Conservation (phyloP, 2,329 filamentous ascomycete genomes). For the Cordyceps militaris region DNA sequence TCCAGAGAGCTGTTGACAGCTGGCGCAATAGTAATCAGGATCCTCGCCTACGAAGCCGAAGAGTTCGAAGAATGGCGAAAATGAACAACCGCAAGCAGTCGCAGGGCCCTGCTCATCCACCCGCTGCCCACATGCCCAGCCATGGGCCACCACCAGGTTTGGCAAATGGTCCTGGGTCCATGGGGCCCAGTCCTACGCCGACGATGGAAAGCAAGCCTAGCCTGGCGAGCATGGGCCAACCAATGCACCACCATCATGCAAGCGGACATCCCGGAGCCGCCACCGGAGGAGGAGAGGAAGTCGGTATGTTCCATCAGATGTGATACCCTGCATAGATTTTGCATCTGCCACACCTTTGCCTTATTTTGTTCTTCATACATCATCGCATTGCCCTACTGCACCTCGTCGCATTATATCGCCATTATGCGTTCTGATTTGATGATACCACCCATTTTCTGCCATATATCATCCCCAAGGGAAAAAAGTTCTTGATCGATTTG, state of each 20-base stretch:
- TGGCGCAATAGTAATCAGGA: constrained; percentile 99
- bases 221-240: constrained; percentile 58
- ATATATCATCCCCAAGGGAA: constrained; percentile 13
- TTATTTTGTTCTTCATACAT: constrained; percentile 11
- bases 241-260: constrained; percentile 60
- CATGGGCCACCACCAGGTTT: constrained; percentile 59
- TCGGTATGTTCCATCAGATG: constrained; percentile 98
- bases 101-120: constrained; percentile 51
- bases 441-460: constrained; percentile 18
- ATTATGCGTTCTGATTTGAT: constrained; percentile 15
- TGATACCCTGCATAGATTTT: constrained; percentile 42
- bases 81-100: constrained; percentile 74
- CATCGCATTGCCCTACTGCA: constrained; percentile 11
- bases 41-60: constrained; percentile 77
- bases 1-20: constrained; percentile 94
- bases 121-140: constrained; percentile 58
- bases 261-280: constrained; percentile 28
- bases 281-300: constrained; percentile 69
- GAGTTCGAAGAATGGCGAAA: constrained; percentile 93
- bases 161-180: constrained; percentile 52
- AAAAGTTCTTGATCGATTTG: constrained; percentile 12
- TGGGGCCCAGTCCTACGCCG: constrained; percentile 48
- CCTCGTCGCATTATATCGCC: constrained; percentile 7
- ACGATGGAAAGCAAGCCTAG: constrained; percentile 56
- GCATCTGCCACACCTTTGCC: constrained; percentile 33